Base-by-base conservation (phyloP, 1,284 basidiomycete genomes). In the Tranzscheliella williamsii region DNA sequence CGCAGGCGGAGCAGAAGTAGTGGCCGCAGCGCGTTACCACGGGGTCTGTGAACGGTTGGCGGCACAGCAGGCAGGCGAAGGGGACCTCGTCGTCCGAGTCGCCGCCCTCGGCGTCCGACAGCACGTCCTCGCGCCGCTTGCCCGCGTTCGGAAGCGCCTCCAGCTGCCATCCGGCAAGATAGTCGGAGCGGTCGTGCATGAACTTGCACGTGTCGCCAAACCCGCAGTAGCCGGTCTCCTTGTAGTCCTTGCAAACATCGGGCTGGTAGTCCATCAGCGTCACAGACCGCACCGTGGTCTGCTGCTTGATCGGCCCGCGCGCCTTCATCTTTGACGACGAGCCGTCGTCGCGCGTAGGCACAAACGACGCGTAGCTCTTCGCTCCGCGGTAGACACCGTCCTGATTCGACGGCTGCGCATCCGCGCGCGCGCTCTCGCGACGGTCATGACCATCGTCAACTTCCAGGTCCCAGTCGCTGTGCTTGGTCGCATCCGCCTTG, bases 241-340 rank as follows among this genome's bases (percentile, higher is more conserved):
- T 97, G 80, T 98, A 99, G 79, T 97, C 93, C 79, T 98, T 99
- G 80, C 95, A 99, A 17, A 97, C 90, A 74, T 97, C 94, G 3
- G 95, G 94, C 80, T 98, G 95, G 80, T 97, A 99, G 81, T 99
- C 95, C 39, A 91, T 84, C 47, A 97, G 86, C 1, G 94, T 97
- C 43, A 96, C 92, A 2, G 90, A 93, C 47, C 91, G 85, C 64
- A 99, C 93, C 50, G 94, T 96, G 71, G 82, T 87, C 13, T 67
- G 57, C 24, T 60, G 57, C 5, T 44, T 53, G 26, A 71, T 68
- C 8, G 68, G 68, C 0, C 68, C 68, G 31, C 61, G 57, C 4
- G 90, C 84, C 37, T 89, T 85, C 87, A 93, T 90, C 35, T 91
- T 88, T 77, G 89, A 90, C 18, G 90, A 90, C 12, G 89, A 79